Evolutionary conservation across 2,329 filamentous ascomycete genomes (phyloP).

Genomic region (Aureobasidium sp.): DNA sequence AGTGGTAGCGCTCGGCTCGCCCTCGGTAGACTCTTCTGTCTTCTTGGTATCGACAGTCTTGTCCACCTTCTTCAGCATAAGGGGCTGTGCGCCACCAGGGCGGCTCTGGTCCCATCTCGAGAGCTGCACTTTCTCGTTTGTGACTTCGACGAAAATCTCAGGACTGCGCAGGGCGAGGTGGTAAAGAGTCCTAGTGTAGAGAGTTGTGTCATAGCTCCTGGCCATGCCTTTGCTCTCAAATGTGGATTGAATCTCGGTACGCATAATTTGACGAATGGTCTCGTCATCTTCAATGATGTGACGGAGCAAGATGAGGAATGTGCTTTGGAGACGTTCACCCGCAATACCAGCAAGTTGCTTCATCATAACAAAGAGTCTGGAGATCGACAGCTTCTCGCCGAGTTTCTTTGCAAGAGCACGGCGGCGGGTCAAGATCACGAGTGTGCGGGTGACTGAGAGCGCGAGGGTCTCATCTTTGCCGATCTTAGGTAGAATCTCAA

Average conservation of each 20-base stretch:
- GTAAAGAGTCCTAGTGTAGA: constrained; percentile 68
- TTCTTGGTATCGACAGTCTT: constrained; percentile 10
- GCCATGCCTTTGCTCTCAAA: constrained; percentile 48
- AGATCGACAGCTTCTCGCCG: constrained; percentile 80
- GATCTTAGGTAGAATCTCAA: constrained; percentile 75
- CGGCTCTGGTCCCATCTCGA: constrained; percentile 48
- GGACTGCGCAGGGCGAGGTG: constrained; percentile 74
- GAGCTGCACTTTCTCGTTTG: constrained; percentile 75
- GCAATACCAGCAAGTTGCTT: constrained; percentile 79
- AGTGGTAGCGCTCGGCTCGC: constrained; percentile 21
- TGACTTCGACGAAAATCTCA: constrained; percentile 76
- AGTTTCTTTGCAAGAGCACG: constrained; percentile 65
- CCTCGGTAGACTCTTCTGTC: constrained; percentile 24
- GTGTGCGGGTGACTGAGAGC: constrained; percentile 69
- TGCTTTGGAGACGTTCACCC: constrained; percentile 62
- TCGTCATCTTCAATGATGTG: constrained; percentile 94
- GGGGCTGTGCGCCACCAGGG: constrained; percentile 40
- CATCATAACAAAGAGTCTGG: constrained; percentile 87
- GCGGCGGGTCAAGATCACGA: constrained; percentile 79
- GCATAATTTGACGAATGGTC: constrained; percentile 84
- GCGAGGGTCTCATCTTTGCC: constrained; percentile 82
- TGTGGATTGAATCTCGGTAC: constrained; percentile 72
- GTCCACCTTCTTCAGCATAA: constrained; percentile 44
- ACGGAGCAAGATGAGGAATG: constrained; percentile 77
- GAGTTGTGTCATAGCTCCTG: constrained; percentile 55